Evolutionary conservation across 495 filamentous ascomycete species (phyloP).

Genomic region (Aspergillus campestris): DNA sequence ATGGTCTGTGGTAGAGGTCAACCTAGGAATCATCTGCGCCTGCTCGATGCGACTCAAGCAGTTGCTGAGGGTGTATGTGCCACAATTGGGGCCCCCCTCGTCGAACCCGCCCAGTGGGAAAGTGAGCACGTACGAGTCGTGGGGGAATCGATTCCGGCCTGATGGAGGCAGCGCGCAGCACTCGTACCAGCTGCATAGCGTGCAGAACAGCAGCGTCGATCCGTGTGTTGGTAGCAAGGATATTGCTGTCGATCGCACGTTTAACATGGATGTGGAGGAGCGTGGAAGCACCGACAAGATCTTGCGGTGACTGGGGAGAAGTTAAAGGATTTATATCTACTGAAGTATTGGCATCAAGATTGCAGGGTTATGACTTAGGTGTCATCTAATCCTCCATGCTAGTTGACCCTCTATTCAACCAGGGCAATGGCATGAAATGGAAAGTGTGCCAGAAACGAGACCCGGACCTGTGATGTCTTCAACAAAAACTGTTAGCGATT

Average conservation of each 20-base stretch:
- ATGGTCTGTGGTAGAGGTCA: constrained; percentile 81
- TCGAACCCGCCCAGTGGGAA: constrained; percentile 4
- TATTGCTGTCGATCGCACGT: constrained; percentile 6
- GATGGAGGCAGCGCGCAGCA: constrained; percentile 2
- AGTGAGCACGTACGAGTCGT: not conserved
- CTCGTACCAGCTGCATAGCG: constrained; percentile 12
- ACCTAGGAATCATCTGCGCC: constrained; percentile 71
- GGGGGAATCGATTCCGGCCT: constrained; percentile 3
- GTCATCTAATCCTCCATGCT: too few species aligned
- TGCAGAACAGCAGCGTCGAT: constrained; percentile 2
- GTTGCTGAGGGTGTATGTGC: constrained; percentile 26
- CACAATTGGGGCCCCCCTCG: constrained; percentile 8
- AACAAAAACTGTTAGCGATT: too few species aligned
- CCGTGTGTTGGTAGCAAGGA: not conserved
- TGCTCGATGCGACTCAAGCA: constrained; percentile 77
- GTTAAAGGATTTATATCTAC: not conserved
- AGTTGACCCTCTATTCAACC: too few species aligned
- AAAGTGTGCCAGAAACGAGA: too few species aligned
- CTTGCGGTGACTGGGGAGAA: not conserved
- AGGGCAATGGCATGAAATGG: too few species aligned
- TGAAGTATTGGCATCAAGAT: too few species aligned
- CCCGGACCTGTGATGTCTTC: too few species aligned
- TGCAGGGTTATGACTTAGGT: too few species aligned
- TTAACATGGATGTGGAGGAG: constrained; percentile 8
- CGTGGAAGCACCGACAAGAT: constrained; percentile 2